Percentiles rank a stretch among this genome's conserved stretches.
phyloP scores from a whole-genome alignment of 225 moss, liverwort and hornwort species.

The Asterella californica region DNA sequence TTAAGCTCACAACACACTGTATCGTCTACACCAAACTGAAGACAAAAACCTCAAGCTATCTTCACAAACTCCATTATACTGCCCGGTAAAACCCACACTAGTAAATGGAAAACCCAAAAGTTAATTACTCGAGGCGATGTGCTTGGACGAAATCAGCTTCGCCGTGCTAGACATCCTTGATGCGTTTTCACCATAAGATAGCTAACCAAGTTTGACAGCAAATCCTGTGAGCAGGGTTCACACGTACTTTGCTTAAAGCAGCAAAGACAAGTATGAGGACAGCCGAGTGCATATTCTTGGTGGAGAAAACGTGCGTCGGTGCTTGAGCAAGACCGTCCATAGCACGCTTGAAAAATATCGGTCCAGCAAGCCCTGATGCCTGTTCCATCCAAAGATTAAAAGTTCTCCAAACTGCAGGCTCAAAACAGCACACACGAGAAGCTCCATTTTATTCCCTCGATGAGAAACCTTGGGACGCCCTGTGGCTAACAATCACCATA shows the following conservation, averaged over 20 bases:
- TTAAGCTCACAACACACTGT: too few relatives aligned
- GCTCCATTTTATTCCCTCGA: background rate
- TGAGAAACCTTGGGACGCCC: background rate
- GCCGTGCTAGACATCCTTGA: background rate
- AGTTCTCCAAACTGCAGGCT: background rate
- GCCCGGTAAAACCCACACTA: background rate
- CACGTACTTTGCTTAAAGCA: constrained; percentile 49
- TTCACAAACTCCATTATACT: background rate
- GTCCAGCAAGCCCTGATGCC: constrained; percentile 86
- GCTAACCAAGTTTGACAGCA: background rate
- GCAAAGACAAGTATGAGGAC: constrained; percentile 72
- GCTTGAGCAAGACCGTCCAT: constrained; percentile 76
- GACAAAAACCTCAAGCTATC: background rate
- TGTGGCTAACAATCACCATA: background rate
- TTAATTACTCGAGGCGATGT: background rate
- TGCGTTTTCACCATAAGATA: too few relatives aligned
- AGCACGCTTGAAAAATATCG: constrained; percentile 80
- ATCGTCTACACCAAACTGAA: background rate
- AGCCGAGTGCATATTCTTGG: constrained; percentile 45
- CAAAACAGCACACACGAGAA: background rate
- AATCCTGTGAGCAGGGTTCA: background rate
- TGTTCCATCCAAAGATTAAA: constrained; percentile 28
- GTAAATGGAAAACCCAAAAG: background rate
- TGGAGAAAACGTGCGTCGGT: constrained; percentile 36
- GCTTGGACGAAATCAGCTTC: background rate